These are phyloP conservation scores for Rhizopogon salebrosus DNA, from an alignment of 768 basidiomycete genomes.

Conservation along the genomic window DNA sequence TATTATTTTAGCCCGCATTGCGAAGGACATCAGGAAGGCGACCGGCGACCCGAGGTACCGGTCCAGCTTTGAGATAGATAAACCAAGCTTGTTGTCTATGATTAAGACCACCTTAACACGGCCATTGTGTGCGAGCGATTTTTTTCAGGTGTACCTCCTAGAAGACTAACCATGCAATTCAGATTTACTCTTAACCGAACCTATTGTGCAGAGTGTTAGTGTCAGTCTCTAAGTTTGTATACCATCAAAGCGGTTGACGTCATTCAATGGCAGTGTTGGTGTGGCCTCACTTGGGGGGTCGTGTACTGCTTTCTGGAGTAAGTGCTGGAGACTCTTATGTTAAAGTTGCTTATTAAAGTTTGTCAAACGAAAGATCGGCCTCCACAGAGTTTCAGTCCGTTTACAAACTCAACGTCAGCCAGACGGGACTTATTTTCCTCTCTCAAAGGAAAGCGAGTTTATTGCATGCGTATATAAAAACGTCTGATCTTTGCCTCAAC, in stretches of 20 bases:
- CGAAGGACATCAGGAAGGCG: constrained; percentile 56
- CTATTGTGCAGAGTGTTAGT: constrained; percentile 67
- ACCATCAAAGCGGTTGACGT: not conserved
- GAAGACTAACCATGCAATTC: constrained; percentile 1
- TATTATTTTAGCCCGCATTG: constrained; percentile 65
- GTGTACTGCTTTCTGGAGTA: constrained; percentile 62
- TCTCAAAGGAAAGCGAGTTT: constrained; percentile 40
- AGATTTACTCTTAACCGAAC: constrained; percentile 41
- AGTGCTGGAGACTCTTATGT: not conserved
- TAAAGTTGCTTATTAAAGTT: not conserved
- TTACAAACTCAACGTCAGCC: constrained; percentile 56
- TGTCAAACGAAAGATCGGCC: constrained; percentile 37
- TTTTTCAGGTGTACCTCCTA: not conserved
- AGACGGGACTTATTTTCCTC: constrained; percentile 54
- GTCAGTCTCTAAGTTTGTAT: constrained; percentile 31
- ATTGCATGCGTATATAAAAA: not conserved
- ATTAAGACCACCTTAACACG: constrained; percentile 67
- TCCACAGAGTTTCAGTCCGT: constrained; percentile 48
- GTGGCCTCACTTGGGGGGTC: constrained; percentile 72
- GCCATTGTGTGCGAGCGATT: constrained; percentile 52
- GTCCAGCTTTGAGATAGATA: constrained; percentile 58
- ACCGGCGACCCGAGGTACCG: constrained; percentile 58
- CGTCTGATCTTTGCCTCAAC: constrained; percentile 1
- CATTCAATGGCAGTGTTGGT: constrained; percentile 43
- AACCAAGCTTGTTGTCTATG: constrained; percentile 44